Percentiles rank a stretch among this genome's conserved stretches.
Conservation (phyloP, 306 rosid species). For the Purshia tridentata region DNA sequence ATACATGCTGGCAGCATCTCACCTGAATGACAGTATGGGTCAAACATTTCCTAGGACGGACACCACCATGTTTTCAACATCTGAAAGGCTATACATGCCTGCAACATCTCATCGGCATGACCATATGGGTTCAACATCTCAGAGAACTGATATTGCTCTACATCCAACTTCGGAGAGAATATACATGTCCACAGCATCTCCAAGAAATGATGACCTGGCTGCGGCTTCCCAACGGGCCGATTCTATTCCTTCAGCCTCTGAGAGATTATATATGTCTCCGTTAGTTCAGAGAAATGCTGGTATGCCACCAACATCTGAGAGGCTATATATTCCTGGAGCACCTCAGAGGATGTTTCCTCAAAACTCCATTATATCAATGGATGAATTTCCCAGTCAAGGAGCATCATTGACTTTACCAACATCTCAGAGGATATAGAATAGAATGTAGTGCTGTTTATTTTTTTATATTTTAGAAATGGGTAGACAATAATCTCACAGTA, state of each 20-base stretch:
- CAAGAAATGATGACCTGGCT: conserved; percentile 37
- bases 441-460: not conserved
- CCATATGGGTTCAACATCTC: conserved; percentile 38
- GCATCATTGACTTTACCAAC: conserved; percentile 38
- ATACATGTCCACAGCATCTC: conserved; percentile 39
- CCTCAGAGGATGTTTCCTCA: conserved; percentile 49
- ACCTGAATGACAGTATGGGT: conserved; percentile 32
- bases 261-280: conserved; percentile 38
- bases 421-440: conserved; percentile 41
- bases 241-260: conserved; percentile 38
- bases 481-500: conserved; percentile 4
- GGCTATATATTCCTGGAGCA: conserved; percentile 38
- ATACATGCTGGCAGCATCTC: conserved; percentile 33
- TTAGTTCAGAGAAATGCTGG: conserved; percentile 36
- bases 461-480: conserved; percentile 2
- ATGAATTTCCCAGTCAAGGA: conserved; percentile 54
- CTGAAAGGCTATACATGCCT: conserved; percentile 40
- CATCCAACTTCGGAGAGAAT: conserved; percentile 43
- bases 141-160: conserved; percentile 37
- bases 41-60: conserved; percentile 33
- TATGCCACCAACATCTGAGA: conserved; percentile 40
- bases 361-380: conserved; percentile 44
- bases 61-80: conserved; percentile 31
- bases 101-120: conserved; percentile 29
- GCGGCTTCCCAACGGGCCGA: conserved; percentile 39